Percentiles rank a stretch among this genome's conserved stretches.
These are phyloP conservation scores for Salix udensis DNA, from an alignment of 345 rosid species.

Conservation along the genomic window DNA sequence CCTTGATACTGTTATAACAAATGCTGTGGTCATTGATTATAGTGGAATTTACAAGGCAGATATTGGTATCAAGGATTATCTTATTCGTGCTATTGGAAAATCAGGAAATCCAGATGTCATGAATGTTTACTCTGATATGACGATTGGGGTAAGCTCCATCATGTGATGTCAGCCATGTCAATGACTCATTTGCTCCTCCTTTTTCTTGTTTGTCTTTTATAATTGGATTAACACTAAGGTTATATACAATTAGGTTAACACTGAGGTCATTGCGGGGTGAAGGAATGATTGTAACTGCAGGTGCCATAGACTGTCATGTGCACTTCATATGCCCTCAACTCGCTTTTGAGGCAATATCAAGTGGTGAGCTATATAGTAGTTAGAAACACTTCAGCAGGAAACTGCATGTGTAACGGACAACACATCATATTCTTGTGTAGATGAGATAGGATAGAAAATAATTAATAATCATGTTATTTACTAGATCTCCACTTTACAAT, in stretches of 20 bases:
- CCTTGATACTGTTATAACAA: conserved; percentile 81
- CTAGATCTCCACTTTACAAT: not conserved
- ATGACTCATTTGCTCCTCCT: conserved; percentile 7
- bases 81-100: conserved; percentile 66
- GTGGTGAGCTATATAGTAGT: conserved; percentile 55
- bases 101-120: conserved; percentile 88
- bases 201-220: conserved; percentile 12
- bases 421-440: not conserved
- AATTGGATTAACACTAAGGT: conserved; percentile 26
- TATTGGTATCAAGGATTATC: conserved; percentile 73
- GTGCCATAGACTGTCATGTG: conserved; percentile 94
- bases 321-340: conserved; percentile 97
- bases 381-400: conserved; percentile 5
- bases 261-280: conserved; percentile 96
- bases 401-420: not conserved
- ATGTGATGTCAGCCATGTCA: not conserved
- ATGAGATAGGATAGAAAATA: not conserved
- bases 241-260: conserved; percentile 36
- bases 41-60: conserved; percentile 87
- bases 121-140: conserved; percentile 59
- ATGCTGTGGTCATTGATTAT: conserved; percentile 78
- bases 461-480: not conserved
- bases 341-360: conserved; percentile 86
- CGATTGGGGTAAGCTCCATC: conserved; percentile 64
- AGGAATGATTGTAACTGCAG: conserved; percentile 88